phyloP scores from a whole-genome alignment of 257 asterid genomes.

The Solanum tacnaense region DNA sequence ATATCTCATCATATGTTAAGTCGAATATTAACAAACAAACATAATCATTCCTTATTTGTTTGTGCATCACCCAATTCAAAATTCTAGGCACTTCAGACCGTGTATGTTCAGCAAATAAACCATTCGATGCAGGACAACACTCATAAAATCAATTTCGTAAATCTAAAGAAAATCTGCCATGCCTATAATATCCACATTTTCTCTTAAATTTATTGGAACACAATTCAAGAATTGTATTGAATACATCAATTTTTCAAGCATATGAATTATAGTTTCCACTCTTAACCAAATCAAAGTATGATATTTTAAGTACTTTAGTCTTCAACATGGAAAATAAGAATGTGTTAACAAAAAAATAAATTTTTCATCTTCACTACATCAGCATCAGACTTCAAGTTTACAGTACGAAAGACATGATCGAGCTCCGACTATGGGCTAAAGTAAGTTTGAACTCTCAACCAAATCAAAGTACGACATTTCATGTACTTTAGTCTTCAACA shows the following conservation, averaged over 20 bases:
- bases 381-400: not conserved
- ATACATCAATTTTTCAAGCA: not conserved
- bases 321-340: not conserved
- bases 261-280: not conserved
- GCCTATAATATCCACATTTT: not conserved
- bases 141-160: too few species aligned
- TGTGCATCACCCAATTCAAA: not conserved
- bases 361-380: not conserved
- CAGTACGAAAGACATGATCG: too few species aligned
- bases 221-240: not conserved
- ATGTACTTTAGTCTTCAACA: not conserved
- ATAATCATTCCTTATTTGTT: too few species aligned
- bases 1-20: not conserved
- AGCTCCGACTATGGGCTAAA: too few species aligned
- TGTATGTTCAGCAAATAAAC: too few species aligned
- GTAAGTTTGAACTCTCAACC: not conserved
- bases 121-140: not conserved
- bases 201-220: not conserved
- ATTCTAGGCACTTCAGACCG: not conserved
- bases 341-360: too few species aligned
- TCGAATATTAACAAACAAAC: too few species aligned
- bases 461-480: not conserved
- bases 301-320: not conserved
- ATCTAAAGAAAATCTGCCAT: not conserved
- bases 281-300: not conserved